Evolutionary conservation across 495 filamentous ascomycete genomes (phyloP).

Genomic region (Trichoderma virens): DNA sequence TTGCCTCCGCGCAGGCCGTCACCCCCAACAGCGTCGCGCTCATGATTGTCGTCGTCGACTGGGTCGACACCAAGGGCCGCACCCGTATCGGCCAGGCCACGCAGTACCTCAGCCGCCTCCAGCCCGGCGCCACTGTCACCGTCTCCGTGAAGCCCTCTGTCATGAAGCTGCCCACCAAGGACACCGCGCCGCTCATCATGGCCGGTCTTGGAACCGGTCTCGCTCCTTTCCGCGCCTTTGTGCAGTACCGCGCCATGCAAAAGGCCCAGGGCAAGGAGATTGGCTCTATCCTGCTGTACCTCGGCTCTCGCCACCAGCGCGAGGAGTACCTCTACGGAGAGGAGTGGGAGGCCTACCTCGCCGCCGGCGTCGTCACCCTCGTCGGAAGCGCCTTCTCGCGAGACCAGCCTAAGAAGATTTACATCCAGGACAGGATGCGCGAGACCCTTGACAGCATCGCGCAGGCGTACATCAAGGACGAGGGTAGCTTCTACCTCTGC

Average conservation of each 20-base stretch:
- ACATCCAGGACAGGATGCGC: constrained; percentile 97
- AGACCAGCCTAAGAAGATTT: constrained; percentile 97
- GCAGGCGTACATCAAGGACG: constrained; percentile 78
- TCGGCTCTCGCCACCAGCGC: constrained; percentile 91
- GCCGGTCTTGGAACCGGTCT: constrained; percentile 97
- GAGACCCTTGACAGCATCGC: constrained; percentile 79
- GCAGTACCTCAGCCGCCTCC: constrained; percentile 69
- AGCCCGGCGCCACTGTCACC: constrained; percentile 67
- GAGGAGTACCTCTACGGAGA: constrained; percentile 99
- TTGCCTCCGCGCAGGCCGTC: constrained; percentile 90
- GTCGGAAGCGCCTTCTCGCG: constrained; percentile 92
- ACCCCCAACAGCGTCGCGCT: constrained; percentile 80
- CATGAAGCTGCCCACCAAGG: constrained; percentile 83
- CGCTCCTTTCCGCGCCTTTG: constrained; percentile 94
- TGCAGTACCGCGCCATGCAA: constrained; percentile 96
- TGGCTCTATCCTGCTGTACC: constrained; percentile 87
- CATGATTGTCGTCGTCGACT: constrained; percentile 96
- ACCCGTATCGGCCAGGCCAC: constrained; percentile 91
- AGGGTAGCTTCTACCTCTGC: constrained; percentile 92
- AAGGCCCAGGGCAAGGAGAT: constrained; percentile 92
- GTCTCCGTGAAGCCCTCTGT: constrained; percentile 95
- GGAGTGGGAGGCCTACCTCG: constrained; percentile 98
- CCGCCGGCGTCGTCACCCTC: constrained; percentile 88
- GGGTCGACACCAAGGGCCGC: constrained; percentile 81
- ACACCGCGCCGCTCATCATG: constrained; percentile 93